phyloP scores from a whole-genome alignment of 352 stramenopile genomes.

The Globisporangium recalcitrans region DNA sequence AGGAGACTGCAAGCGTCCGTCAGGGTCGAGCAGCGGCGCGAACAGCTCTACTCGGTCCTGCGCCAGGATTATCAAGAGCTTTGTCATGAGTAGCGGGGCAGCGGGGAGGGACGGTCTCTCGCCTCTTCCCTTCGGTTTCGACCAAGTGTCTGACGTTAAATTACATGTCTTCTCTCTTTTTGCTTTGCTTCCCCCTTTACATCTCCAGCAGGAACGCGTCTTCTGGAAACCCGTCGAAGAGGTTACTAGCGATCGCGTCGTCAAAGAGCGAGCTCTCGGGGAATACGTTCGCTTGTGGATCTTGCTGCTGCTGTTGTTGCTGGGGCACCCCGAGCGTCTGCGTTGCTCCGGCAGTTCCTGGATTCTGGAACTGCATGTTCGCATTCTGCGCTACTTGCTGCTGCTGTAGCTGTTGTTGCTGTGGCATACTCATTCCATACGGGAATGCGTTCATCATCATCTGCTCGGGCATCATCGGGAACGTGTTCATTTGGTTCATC shows the following conservation, averaged over 20 bases:
- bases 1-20: slow-evolving; percentile 39
- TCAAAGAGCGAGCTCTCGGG: slow-evolving; percentile 35
- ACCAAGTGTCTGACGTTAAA: slow-evolving; percentile 22
- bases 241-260: slow-evolving; percentile 36
- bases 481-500: slow-evolving; percentile 49
- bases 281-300: slow-evolving; percentile 17
- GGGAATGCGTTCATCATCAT: slow-evolving; percentile 42
- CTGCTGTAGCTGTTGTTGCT: slow-evolving; percentile 14
- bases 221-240: slow-evolving; percentile 74
- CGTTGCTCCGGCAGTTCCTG: not conserved
- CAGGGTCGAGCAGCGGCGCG: slow-evolving; percentile 37
- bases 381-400: slow-evolving; percentile 15
- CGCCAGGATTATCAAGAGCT: slow-evolving; percentile 38
- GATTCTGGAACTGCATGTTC: slow-evolving; percentile 15
- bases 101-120: not conserved
- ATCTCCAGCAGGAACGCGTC: slow-evolving; percentile 66
- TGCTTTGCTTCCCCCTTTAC: slow-evolving; percentile 32
- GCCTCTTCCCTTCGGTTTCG: slow-evolving; percentile 5
- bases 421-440: slow-evolving; percentile 26
- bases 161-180: slow-evolving; percentile 16
- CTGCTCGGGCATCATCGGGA: slow-evolving; percentile 38
- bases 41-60: slow-evolving; percentile 52
- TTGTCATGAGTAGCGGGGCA: slow-evolving; percentile 3
- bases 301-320: slow-evolving; percentile 21
- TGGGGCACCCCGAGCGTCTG: not conserved